A percentile compares a stretch with the other conserved stretches of the same genome.
Evolutionary conservation across 495 filamentous ascomycete species (phyloP).

Genomic region (Podospora conica): DNA sequence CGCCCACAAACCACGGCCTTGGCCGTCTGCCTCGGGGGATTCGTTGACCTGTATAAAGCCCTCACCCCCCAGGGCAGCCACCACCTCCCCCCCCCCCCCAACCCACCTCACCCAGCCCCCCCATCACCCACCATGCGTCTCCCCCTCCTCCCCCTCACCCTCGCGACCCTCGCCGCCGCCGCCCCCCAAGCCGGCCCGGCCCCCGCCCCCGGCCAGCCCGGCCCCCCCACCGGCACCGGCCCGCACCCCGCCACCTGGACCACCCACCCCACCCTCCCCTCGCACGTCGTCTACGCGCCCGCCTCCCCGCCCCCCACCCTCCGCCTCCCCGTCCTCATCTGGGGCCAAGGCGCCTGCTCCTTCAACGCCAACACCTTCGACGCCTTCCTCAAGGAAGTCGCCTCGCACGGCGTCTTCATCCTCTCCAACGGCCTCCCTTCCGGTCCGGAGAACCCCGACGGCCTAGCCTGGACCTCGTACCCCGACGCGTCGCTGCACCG

Average conservation of each 20-base stretch:
- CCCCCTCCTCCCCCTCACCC: not conserved
- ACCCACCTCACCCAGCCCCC: too few relatives aligned
- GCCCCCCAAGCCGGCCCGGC: not conserved
- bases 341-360: slow-evolving; percentile 5
- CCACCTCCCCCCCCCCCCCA: too few relatives aligned
- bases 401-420: slow-evolving; percentile 6
- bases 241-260: not conserved
- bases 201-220: not conserved
- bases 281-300: not conserved
- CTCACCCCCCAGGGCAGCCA: too few relatives aligned
- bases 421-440: not conserved
- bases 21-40: too few relatives aligned
- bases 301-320: not conserved
- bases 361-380: slow-evolving; percentile 1
- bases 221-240: not conserved
- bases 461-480: not conserved
- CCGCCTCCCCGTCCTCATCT: slow-evolving; percentile 1
- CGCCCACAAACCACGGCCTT: not conserved
- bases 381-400: not conserved
- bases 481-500: not conserved
- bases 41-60: too few relatives aligned
- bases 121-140: not conserved
- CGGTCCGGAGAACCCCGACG: not conserved
- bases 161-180: not conserved
- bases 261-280: not conserved